These are phyloP conservation scores for Lupinus albus DNA, from an alignment of 306 rosid genomes.

Conservation along the genomic window DNA sequence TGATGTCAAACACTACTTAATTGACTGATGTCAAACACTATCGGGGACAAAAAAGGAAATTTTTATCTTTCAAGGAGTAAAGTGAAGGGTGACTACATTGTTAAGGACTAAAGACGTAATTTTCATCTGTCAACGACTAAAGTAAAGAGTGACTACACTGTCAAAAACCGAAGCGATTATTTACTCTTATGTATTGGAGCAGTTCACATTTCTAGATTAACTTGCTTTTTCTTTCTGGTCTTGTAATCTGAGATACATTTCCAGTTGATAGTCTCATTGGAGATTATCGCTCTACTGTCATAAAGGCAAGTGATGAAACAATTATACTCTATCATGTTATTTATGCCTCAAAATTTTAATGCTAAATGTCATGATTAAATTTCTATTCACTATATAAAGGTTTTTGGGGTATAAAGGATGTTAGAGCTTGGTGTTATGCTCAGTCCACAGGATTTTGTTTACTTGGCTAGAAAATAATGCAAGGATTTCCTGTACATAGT, in stretches of 20 bases:
- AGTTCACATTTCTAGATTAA: not conserved
- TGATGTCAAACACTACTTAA: too few relatives aligned
- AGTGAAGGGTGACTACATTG: too few relatives aligned
- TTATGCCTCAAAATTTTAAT: not conserved
- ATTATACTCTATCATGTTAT: constrained; percentile 7
- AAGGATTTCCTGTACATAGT: not conserved
- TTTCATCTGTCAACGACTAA: too few relatives aligned
- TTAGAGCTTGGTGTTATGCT: not conserved
- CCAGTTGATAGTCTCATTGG: constrained; percentile 1
- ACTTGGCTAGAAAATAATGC: not conserved
- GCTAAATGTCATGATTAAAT: constrained; percentile 1
- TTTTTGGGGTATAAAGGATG: constrained; percentile 5
- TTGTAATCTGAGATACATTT: constrained; percentile 3
- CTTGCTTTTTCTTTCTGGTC: constrained; percentile 9
- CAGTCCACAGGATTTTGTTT: not conserved
- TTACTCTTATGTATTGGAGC: not conserved
- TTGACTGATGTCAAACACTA: too few relatives aligned
- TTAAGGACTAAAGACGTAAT: too few relatives aligned
- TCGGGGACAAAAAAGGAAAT: too few relatives aligned
- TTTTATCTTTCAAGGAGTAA: too few relatives aligned
- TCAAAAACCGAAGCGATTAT: too few relatives aligned
- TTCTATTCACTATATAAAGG: not conserved
- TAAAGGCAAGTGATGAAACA: not conserved
- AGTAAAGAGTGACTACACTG: too few relatives aligned
- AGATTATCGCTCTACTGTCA: constrained; percentile 5